Conservation (phyloP, 2,329 filamentous ascomycete genomes). For the Cladophialophora chaetospira region DNA sequence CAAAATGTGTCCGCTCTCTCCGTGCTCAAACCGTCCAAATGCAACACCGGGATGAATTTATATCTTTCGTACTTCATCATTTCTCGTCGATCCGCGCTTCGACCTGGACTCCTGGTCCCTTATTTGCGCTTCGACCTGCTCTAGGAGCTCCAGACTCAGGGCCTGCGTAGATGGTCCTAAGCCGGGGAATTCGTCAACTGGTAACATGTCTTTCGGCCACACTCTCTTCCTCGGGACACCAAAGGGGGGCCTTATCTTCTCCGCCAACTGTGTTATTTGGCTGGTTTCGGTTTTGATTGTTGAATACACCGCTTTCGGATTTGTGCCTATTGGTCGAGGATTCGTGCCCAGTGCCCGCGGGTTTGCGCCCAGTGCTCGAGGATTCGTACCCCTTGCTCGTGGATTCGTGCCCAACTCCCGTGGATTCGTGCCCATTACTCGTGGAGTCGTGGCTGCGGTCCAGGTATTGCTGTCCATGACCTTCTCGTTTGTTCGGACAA, state of each 20-base stretch:
- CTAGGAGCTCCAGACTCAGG: constrained; percentile 21
- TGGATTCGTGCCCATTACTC: background rate
- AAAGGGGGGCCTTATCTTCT: background rate
- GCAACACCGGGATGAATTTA: too few species aligned
- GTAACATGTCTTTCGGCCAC: constrained; percentile 12
- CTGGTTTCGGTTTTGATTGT: background rate
- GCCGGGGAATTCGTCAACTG: constrained; percentile 17
- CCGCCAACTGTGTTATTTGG: background rate
- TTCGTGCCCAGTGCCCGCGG: background rate
- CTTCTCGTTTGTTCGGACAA: too few species aligned
- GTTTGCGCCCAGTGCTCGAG: background rate
- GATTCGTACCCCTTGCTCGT: background rate
- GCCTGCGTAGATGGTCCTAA: constrained; percentile 28
- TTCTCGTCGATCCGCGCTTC: too few species aligned
- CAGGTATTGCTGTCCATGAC: too few species aligned
- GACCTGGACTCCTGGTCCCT: background rate
- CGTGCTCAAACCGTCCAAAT: too few species aligned
- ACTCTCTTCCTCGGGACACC: background rate
- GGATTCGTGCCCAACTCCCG: background rate
- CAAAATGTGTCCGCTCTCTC: too few species aligned
- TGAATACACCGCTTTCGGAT: too few species aligned
- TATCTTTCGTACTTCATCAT: too few species aligned
- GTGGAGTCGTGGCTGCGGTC: background rate
- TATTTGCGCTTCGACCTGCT: constrained; percentile 20
- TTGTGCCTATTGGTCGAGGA: background rate